A percentile compares a stretch with the other conserved stretches of the same genome.
Evolutionary conservation across 2,329 filamentous ascomycete genomes (phyloP).

Genomic region (Apiospora rasikravindrae): DNA sequence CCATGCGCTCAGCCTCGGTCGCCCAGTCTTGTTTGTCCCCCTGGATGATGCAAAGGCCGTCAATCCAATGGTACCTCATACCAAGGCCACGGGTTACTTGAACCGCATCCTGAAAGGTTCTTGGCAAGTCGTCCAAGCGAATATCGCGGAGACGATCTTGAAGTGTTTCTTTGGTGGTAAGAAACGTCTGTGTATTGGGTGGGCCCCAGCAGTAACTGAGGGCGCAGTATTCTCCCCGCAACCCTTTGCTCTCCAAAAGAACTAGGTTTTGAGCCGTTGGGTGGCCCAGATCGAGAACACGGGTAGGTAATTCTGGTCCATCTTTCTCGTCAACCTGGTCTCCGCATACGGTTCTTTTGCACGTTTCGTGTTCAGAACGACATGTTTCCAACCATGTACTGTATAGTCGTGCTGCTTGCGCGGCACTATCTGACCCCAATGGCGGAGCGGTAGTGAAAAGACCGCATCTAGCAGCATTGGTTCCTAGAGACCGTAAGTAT

Average conservation of each 20-base stretch:
- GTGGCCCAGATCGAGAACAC: background rate
- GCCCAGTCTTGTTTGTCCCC: background rate
- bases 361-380: background rate
- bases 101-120: background rate
- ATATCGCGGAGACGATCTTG: background rate
- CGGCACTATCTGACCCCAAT: background rate
- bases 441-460: background rate
- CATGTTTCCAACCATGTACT: background rate
- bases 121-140: background rate
- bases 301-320: background rate
- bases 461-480: background rate
- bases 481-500: background rate
- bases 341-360: background rate
- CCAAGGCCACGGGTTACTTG: background rate
- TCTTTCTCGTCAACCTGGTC: background rate
- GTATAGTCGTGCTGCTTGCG: background rate
- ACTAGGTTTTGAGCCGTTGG: background rate
- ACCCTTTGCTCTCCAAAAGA: background rate
- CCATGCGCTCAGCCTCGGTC: background rate
- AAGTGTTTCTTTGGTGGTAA: background rate
- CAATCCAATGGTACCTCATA: background rate
- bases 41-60: slow-evolving; percentile 7
- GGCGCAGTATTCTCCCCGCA: background rate
- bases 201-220: slow-evolving; percentile 8
- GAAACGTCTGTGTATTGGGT: background rate